phyloP scores from a whole-genome alignment of 805 yeast genomes.

The Komagataella pastoris region DNA sequence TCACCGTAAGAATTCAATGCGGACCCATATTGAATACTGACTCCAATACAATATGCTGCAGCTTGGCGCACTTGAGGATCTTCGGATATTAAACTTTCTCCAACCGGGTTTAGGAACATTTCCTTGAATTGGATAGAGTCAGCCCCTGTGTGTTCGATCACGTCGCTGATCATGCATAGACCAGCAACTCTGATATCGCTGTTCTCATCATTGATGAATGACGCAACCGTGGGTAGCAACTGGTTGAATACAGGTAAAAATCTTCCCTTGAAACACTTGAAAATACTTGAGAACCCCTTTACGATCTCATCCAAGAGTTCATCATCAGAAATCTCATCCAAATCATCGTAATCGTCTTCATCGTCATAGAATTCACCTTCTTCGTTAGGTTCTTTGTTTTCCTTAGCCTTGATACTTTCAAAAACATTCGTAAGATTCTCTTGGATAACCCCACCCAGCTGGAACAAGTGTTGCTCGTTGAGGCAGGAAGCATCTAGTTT shows the following conservation, averaged over 20 bases:
- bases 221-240: conserved; percentile 47
- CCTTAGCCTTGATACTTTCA: conserved; percentile 60
- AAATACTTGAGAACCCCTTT: conserved; percentile 56
- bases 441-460: conserved; percentile 46
- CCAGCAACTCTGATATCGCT: conserved; percentile 66
- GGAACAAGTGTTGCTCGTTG: conserved; percentile 36
- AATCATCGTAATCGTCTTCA: neutral
- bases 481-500: conserved; percentile 55
- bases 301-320: conserved; percentile 80
- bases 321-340: conserved; percentile 74
- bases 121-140: conserved; percentile 52
- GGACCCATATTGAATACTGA: conserved; percentile 76
- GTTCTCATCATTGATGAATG: conserved; percentile 52
- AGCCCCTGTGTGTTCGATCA: conserved; percentile 69
- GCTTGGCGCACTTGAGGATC: conserved; percentile 75
- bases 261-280: conserved; percentile 43
- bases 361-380: conserved; percentile 40
- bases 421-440: conserved; percentile 53
- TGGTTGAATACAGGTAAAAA: conserved; percentile 56
- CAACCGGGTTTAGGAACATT: conserved; percentile 46
- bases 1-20: conserved; percentile 31
- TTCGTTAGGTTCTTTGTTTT: conserved; percentile 69
- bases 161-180: conserved; percentile 65
- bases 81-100: conserved; percentile 52
- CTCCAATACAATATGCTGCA: conserved; percentile 75